phyloP scores from a whole-genome alignment of 2,329 filamentous ascomycete genomes.

The Fusarium avenaceum region DNA sequence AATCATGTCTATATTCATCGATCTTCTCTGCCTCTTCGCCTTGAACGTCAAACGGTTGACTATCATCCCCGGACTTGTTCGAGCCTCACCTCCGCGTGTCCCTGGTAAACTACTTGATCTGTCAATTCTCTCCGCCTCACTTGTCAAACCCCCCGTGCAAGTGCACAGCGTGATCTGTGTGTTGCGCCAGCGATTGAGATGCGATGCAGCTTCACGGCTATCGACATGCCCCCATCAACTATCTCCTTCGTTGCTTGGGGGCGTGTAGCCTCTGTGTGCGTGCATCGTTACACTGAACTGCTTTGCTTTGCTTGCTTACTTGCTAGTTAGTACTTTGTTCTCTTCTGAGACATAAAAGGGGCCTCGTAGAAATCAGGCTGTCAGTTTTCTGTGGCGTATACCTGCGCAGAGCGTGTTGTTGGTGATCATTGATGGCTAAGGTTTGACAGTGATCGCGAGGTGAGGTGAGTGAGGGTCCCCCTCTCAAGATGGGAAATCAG shows the following conservation, averaged over 20 bases:
- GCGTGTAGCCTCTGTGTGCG: constrained; percentile 9
- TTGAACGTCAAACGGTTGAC: constrained; percentile 6
- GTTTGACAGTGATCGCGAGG: constrained; percentile 16
- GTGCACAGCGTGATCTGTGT: constrained; percentile 30
- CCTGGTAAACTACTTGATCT: constrained; percentile 5
- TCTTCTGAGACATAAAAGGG: constrained; percentile 21
- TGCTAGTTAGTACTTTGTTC: not conserved
- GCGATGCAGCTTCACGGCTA: constrained; percentile 34
- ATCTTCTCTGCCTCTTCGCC: constrained; percentile 2
- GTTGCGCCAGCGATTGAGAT: constrained; percentile 37
- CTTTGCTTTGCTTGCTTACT: not conserved
- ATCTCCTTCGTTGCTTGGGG: constrained; percentile 6
- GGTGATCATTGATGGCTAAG: constrained; percentile 20
- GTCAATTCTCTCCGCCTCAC: constrained; percentile 23
- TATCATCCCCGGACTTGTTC: not conserved
- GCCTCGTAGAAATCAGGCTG: constrained; percentile 1
- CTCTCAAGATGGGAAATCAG: constrained; percentile 24
- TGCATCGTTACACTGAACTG: constrained; percentile 17
- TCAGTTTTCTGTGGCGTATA: constrained; percentile 1
- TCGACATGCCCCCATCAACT: constrained; percentile 17
- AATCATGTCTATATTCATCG: constrained; percentile 31
- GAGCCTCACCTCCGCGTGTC: constrained; percentile 21
- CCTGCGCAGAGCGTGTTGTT: not conserved
- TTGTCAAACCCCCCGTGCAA: not conserved
- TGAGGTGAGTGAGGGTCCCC: not conserved